Conservation (phyloP, 2,329 filamentous ascomycete genomes). For the Ceratocystis eucalypticola region DNA sequence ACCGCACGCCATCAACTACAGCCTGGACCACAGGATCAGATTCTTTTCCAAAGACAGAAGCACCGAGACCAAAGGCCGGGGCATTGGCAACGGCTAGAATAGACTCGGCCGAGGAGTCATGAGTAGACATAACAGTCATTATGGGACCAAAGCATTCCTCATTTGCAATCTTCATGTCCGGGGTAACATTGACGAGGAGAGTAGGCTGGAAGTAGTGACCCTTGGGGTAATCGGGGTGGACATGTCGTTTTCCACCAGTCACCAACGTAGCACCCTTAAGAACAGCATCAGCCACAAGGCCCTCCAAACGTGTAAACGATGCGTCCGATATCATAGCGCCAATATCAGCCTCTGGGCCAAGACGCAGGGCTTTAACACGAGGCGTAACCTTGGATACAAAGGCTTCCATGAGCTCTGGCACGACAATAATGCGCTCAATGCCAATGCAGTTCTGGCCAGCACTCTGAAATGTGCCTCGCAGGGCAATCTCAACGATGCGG, state of each 20-base stretch:
- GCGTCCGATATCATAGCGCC: conserved; percentile 78
- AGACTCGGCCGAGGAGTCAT: conserved; percentile 42
- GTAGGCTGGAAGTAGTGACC: conserved; percentile 93
- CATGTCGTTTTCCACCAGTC: conserved; percentile 58
- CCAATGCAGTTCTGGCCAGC: conserved; percentile 96
- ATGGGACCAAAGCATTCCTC: conserved; percentile 89
- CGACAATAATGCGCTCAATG: conserved; percentile 80
- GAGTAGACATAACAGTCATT: conserved; percentile 69
- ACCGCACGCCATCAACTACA: conserved; percentile 55
- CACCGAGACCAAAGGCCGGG: conserved; percentile 73
- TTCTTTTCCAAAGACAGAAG: conserved; percentile 69
- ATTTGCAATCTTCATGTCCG: conserved; percentile 73
- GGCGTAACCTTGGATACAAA: conserved; percentile 59
- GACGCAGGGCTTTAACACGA: conserved; percentile 58
- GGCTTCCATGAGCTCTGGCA: conserved; percentile 59
- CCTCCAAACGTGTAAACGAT: conserved; percentile 62
- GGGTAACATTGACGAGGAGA: conserved; percentile 76
- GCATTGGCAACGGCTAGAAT: conserved; percentile 71
- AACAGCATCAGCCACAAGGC: conserved; percentile 64
- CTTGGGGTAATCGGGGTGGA: conserved; percentile 57
- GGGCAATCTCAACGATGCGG: conserved; percentile 65
- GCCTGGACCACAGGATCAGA: conserved; percentile 43
- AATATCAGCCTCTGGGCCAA: conserved; percentile 68
- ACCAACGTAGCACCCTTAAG: conserved; percentile 65
- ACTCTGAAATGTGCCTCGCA: conserved; percentile 88